Base-by-base conservation (phyloP, 371 early-diverging fungal species). In the Mortierella sp. region DNA sequence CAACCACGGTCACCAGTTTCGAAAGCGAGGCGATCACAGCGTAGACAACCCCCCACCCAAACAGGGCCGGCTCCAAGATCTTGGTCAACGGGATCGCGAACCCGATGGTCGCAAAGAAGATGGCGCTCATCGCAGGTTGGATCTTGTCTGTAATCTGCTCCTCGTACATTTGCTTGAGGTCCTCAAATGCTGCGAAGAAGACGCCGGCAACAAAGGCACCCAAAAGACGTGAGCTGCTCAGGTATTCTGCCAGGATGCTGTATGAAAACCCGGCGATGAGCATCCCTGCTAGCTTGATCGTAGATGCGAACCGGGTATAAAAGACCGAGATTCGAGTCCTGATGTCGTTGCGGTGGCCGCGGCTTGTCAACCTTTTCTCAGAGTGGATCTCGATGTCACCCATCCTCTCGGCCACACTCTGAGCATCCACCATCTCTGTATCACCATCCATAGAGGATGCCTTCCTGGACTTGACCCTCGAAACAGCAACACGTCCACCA, bases 191-290 rank as follows among this genome's bases (percentile, higher is more conserved):
- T 11, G 84, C 80, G 24, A 80, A 80, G 44, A 77, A 83, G 4
- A 83, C 75, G 0, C 77, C 80, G 24, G 78, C 75, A 7, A 80
- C 75, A 65, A 83, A 83, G 18, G 80, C 78, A 10, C 84, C 84
- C 74, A 83, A 38, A 16, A 83, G 75, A 18, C 80, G 77, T 2
- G 84, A 83, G 73, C 84, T 83, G 60, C 84, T 78, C 12, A 80
- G 70, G 58, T 83, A 83, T 35, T 83, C 84, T 5, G 77, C 79
- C 51, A 83, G n/a, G 27, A 83, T 80, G 75, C 84, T 80, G 73
- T 77, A 83, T 29, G 70, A 77, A 1, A 77, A 3, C 0, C 80
- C 77, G 29, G 72, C 24, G 6, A 75, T 68, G 14, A 83, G 29
- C 77, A 83, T 77, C 14, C 72, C 71, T 35, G 75, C 73, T n/a